These are phyloP conservation scores for Oidiodendron maius DNA, from an alignment of 495 filamentous ascomycete genomes.

Conservation along the genomic window DNA sequence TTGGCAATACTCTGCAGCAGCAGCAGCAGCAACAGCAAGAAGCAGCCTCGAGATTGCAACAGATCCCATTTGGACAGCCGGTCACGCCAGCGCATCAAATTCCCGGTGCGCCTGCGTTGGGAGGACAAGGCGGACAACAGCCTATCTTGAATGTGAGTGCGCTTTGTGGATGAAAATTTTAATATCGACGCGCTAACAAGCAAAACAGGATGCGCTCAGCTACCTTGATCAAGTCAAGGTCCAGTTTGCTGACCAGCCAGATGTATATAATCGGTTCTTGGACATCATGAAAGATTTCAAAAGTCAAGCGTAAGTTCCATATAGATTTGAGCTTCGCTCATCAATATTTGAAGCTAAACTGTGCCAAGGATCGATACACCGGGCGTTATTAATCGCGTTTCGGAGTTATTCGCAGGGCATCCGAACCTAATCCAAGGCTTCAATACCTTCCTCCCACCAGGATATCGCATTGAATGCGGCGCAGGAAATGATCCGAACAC, in stretches of 20 bases:
- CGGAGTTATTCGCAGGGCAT: constrained; percentile 92
- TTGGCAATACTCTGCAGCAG: constrained; percentile 38
- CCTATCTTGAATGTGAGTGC: constrained; percentile 83
- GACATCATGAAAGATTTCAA: constrained; percentile 99
- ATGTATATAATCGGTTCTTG: constrained; percentile 96
- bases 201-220: constrained; percentile 77
- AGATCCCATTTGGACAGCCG: constrained; percentile 34
- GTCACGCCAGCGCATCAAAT: constrained; percentile 27
- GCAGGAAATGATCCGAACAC: constrained; percentile 86
- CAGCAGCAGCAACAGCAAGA: constrained; percentile 30
- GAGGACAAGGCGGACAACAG: constrained; percentile 73
- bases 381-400: constrained; percentile 95
- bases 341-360: constrained; percentile 2
- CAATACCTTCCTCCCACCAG: constrained; percentile 96
- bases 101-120: constrained; percentile 51
- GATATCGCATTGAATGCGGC: constrained; percentile 95
- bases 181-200: too few relatives aligned
- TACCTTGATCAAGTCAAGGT: constrained; percentile 99
- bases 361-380: constrained; percentile 86
- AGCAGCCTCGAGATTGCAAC: constrained; percentile 37
- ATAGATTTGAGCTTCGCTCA: too few relatives aligned
- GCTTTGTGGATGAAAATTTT: too few relatives aligned
- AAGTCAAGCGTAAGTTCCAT: constrained; percentile 74
- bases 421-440: constrained; percentile 97
- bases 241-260: constrained; percentile 91